Evolutionary conservation across 1,284 basidiomycete genomes (phyloP), one percentile per base, ranked within the genome.

Genomic region (Marasmius tenuissimus): DNA sequence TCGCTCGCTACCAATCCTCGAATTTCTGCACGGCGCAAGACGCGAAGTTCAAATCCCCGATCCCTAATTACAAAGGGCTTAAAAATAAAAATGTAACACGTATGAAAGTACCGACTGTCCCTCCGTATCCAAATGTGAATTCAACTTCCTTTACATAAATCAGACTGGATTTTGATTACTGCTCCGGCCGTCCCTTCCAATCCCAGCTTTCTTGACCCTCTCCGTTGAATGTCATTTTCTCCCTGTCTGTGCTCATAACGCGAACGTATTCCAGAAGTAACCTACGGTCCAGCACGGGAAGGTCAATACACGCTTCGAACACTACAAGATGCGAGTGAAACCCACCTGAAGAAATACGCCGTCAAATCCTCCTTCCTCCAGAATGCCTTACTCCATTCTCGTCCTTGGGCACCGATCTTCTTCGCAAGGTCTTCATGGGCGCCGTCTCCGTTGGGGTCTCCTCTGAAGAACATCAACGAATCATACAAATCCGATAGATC

Each of bases 291-390:
- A 40, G 50, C 4, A 22, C 2, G 12, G 1, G 37, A 14, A 35
- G 22, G 7, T 35, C 38, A 12, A 27, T 4, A n/a, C 14, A 35
- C 11, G 38, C 38, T n/a, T 34, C 34, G 34, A 33, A 47, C 34
- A 51, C 22, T 22, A 69, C 76, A 42, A n/a, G 16, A 8, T 18
- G 16, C 45, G 16, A n/a, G 45, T 20, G 16, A 14, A 59, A 2
- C 11, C 45, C 45, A 82, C 81, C 84, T 72, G 63, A 81, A 85
- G 61, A 80, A 73, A 70, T 85, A 85, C 5, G 84, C 81, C 33
- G 79, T 75, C 78, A 88, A 79, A 68, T 88, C 86, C 63, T 83
- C 81, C 50, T 72, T 72, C 40, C 85, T 71, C 83, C 85, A 88
- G 66, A 77, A 85, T 1, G 60, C 73, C 63, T 75, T 72, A 63